Evolutionary conservation across 805 yeast species (phyloP), one percentile per base, ranked within the genome.

Genomic region (Zygotorulaspora sp.): DNA sequence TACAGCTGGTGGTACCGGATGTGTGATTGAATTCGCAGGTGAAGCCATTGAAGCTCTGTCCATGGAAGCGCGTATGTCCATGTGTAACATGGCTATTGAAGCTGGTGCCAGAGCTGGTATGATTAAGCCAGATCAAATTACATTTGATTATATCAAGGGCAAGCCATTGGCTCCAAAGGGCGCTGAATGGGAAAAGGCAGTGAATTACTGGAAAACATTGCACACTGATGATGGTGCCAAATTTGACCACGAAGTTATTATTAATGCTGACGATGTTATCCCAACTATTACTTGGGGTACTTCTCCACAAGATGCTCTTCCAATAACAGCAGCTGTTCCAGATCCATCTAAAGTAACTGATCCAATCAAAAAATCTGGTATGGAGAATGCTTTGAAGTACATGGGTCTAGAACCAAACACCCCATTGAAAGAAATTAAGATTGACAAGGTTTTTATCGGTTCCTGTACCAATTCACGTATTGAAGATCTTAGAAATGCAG

Each of bases 281-380:
- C 98, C 98, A 51, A 92, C 98, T 16, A 87, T 92, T 45, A 92
- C 98, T 17, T 92, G 98, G 98, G 98, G 98, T 71, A 92, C 92
- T 52, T 90, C 97, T 55, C 98, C 98, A 21, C 97, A 92, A 68
- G 98, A 92, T 61, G 97, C 97, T 32, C 71, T 92, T 48, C 97
- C 98, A 44, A 89, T 92, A 55, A 82, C 94, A 11, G 95, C 85
- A 24, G 56, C 67, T 13, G 95, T 88, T 31, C 98, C 98, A 36
- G 94, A 92, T 61, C 98, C 98, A 45, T 61, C 78, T n/a, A 67
- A 67, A 38, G 74, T 77, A 18, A 62, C 71, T 22, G 92, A 84
- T 60, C 85, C 90, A 46, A 78, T 80, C 61, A 77, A 77, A 62
- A 80, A 77, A 55, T 70, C 83, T 10, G 92, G 94, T 57, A 83